Evolutionary conservation across 768 basidiomycete genomes (phyloP).

Genomic region (Dentipellis sp.): DNA sequence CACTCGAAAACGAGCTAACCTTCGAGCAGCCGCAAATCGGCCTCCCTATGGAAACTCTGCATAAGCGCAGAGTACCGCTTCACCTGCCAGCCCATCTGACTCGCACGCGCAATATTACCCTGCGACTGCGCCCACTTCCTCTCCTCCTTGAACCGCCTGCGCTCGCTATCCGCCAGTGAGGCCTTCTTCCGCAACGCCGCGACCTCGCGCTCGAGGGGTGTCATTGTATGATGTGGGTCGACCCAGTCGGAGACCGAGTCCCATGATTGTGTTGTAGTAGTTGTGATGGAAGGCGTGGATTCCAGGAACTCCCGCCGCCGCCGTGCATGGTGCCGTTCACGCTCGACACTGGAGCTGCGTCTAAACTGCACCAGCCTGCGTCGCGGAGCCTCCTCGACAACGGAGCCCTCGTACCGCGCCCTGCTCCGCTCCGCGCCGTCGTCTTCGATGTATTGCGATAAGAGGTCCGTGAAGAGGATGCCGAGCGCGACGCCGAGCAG

Average conservation of each 20-base stretch:
- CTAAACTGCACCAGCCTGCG: constrained; percentile 13
- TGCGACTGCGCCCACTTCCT: constrained; percentile 79
- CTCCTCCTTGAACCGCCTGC: constrained; percentile 77
- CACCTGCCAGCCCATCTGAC: constrained; percentile 78
- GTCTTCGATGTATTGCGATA: constrained; percentile 56
- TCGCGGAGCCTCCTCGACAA: constrained; percentile 6
- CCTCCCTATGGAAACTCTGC: constrained; percentile 74
- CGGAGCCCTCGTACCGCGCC: constrained; percentile 15
- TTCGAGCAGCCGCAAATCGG: constrained; percentile 58
- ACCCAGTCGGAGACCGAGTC: constrained; percentile 61
- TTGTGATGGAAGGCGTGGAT: constrained; percentile 19
- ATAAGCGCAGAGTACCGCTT: constrained; percentile 72
- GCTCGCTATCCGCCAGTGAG: constrained; percentile 74
- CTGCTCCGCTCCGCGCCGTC: constrained; percentile 17
- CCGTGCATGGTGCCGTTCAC: constrained; percentile 8
- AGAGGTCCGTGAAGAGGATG: constrained; percentile 60
- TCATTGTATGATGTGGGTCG: constrained; percentile 47
- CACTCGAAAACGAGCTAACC: constrained; percentile 29
- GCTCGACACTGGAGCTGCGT: not conserved
- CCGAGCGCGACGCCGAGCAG: constrained; percentile 62
- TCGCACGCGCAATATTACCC: constrained; percentile 65
- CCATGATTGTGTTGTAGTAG: constrained; percentile 45
- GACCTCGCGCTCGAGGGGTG: constrained; percentile 66
- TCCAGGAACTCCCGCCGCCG: constrained; percentile 18
- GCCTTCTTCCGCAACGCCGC: constrained; percentile 68